Conservation (phyloP, 441 rosid species). For the Cnidoscolus chayamansa region DNA sequence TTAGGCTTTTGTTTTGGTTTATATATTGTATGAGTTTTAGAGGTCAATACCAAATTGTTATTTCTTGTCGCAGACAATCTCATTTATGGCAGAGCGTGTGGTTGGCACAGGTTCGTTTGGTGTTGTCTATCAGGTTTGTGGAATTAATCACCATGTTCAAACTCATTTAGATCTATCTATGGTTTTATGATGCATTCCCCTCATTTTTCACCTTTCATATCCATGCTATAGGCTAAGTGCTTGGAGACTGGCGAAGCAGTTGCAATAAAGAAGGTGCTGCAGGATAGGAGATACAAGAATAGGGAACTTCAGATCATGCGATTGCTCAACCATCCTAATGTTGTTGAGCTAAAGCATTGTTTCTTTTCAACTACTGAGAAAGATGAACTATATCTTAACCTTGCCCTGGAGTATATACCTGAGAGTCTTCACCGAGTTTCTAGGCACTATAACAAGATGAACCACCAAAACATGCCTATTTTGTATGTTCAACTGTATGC, state of each 20-base stretch:
- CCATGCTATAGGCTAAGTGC: slow-evolving; percentile 66
- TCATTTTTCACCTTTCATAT: slow-evolving; percentile 1
- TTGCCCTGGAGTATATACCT: slow-evolving; percentile 73
- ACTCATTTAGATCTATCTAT: background rate
- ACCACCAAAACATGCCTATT: slow-evolving; percentile 61
- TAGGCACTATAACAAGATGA: slow-evolving; percentile 64
- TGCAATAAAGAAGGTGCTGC: slow-evolving; percentile 89
- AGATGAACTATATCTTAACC: slow-evolving; percentile 73
- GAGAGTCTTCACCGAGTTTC: slow-evolving; percentile 73
- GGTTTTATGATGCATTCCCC: background rate
- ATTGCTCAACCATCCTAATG: slow-evolving; percentile 70
- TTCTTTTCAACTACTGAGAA: slow-evolving; percentile 75
- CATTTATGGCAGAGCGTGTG: slow-evolving; percentile 85
- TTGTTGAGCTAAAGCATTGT: slow-evolving; percentile 67
- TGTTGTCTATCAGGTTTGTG: slow-evolving; percentile 80
- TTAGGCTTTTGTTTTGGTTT: too few relatives aligned
- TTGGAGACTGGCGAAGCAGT: slow-evolving; percentile 72
- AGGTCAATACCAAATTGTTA: background rate
- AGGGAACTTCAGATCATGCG: slow-evolving; percentile 84
- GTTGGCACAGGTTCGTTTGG: slow-evolving; percentile 89
- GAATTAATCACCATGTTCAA: slow-evolving; percentile 20
- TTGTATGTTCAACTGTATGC: slow-evolving; percentile 66
- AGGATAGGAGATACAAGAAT: slow-evolving; percentile 92
- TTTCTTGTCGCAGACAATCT: slow-evolving; percentile 51
- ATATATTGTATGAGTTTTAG: too few relatives aligned